Evolutionary conservation across 208 protist genomes (phyloP), one percentile per base, ranked within the genome.

Genomic region (Lotmaria passim): DNA sequence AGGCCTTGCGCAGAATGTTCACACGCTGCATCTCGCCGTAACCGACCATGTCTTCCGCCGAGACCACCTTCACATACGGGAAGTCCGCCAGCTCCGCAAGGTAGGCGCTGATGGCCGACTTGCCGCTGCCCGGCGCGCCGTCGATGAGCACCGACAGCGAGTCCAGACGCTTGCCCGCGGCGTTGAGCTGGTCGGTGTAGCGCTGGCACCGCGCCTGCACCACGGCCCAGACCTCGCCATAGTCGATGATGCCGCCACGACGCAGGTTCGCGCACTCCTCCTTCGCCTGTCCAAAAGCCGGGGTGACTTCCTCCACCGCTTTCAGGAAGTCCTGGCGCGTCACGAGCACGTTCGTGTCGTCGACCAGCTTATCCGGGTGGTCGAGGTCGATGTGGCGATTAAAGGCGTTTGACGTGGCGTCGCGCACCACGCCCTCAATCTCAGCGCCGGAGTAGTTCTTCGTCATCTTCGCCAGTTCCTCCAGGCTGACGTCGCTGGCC

Each of bases 401-500:
- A 38, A 97, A 94, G 36, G 96, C 94, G 76, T 87, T 96, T 30
- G 94, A 97, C 12, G 83, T 82, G 21, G 96, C 93, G 12, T 83
- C 79, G 31, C 88, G 86, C 65, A 98, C 94, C 44, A 98, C 83
- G 56, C 93, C 94, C 66, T 95, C 93, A 68, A 98, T 95, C 73
- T 99, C 98, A 53, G 98, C 98, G 74, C 98, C 98, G 21, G 95
- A 98, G 85, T 98, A 99, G 90, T 99, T 99, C 83, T 98, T 99
- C 12, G 99, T 99, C 10, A 81, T 30, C 33, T 60, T 64, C 2
- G 98, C 98, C 8, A 99, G 80, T 33, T 98, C 72, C 14, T 83
- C 76, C 26, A 99, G 66, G 59, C 94, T 64, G 23, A 99, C 98
- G 56, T 98, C 97, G 31, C 17, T 33, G 11, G 59, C 85, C 52